Evolutionary conservation across 768 basidiomycete species (phyloP).

Genomic region (Leccinum subtestaceum): DNA sequence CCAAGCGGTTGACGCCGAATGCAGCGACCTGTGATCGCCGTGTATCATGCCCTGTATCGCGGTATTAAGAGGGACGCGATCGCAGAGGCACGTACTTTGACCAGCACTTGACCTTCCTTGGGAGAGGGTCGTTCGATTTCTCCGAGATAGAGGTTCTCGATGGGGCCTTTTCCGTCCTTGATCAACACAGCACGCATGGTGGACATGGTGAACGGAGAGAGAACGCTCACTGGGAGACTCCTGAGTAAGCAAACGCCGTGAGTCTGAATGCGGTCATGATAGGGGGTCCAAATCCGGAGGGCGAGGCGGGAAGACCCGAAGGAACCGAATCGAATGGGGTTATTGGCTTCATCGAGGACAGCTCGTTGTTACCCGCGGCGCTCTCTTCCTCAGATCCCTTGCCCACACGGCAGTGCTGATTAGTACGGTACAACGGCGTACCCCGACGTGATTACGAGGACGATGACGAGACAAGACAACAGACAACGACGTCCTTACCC

Average conservation of each 20-base stretch:
- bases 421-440: too few relatives aligned
- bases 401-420: too few relatives aligned
- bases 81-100: conserved; percentile 54
- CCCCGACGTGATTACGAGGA: too few relatives aligned
- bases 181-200: conserved; percentile 78
- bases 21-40: conserved; percentile 55
- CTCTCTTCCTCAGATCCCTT: too few relatives aligned
- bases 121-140: conserved; percentile 63
- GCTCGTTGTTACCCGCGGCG: too few relatives aligned
- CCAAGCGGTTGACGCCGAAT: conserved; percentile 91
- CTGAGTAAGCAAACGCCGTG: not conserved
- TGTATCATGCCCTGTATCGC: not conserved
- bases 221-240: not conserved
- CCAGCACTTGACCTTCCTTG: conserved; percentile 61
- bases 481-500: too few relatives aligned
- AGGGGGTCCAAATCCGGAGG: too few relatives aligned
- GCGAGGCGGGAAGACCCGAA: too few relatives aligned
- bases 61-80: not conserved
- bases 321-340: too few relatives aligned
- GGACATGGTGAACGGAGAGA: conserved; percentile 10
- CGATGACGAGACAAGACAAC: too few relatives aligned
- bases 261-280: too few relatives aligned
- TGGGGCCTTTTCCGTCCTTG: conserved; percentile 70
- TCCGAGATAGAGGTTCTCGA: conserved; percentile 77
- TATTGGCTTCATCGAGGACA: too few relatives aligned